A percentile compares a stretch with the other conserved stretches of the same genome.
These are phyloP conservation scores for Leccinum obscurum DNA, from an alignment of 768 basidiomycete genomes.

Conservation along the genomic window DNA sequence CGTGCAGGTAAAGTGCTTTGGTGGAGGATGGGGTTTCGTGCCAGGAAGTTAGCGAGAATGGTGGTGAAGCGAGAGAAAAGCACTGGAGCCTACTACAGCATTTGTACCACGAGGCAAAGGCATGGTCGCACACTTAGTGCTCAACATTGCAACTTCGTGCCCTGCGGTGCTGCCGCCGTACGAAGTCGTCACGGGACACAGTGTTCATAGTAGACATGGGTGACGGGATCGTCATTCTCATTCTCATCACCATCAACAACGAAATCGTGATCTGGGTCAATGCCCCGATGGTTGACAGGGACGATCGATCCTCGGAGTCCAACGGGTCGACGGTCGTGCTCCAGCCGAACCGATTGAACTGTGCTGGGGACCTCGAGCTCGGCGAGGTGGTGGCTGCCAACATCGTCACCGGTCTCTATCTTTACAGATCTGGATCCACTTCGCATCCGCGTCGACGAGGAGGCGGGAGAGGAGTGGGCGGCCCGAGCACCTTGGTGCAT, in stretches of 20 bases:
- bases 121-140: no score
- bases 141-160: no score
- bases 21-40: no score
- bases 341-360: slow-evolving; percentile 28
- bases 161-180: background rate
- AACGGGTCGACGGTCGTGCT: slow-evolving; percentile 9
- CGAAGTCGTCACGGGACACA: background rate
- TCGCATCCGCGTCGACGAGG: background rate
- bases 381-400: slow-evolving; percentile 30
- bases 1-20: no score
- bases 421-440: background rate
- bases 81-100: no score
- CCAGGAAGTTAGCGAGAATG: no score
- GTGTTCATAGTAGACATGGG: background rate
- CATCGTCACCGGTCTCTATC: background rate
- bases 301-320: no score
- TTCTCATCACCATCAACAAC: background rate
- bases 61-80: no score
- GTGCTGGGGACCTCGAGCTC: slow-evolving; percentile 23
- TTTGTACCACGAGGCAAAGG: no score
- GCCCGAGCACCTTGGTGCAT: slow-evolving; percentile 51
- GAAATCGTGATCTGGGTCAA: background rate
- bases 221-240: background rate
- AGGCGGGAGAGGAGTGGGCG: slow-evolving; percentile 25
- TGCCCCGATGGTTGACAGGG: background rate